Base-by-base conservation (phyloP, 768 basidiomycete species). In the Boletus tomentosulus region DNA sequence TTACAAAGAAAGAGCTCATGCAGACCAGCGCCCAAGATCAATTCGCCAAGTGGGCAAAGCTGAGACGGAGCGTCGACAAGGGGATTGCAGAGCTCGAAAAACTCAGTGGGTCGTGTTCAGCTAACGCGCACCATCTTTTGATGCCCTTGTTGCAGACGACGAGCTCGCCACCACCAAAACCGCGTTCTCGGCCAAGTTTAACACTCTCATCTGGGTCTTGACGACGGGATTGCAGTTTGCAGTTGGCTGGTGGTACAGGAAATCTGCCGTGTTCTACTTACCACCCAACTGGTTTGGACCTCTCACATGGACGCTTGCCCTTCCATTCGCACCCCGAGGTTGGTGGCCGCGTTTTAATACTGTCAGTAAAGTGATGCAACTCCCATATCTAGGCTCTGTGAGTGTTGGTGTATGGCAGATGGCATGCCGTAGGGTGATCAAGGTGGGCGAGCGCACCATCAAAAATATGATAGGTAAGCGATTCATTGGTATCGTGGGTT, bases 21-120 rank as follows among this genome's bases (percentile, higher is more conserved):
- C 84, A 85, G 66, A 98, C 94, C 33, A 93, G 90, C 62, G 89
- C 93, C 16, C 97, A 98, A 67, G 95, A 98, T 66, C 91, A 98
- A 65, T 99, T 99, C 68, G 92, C 94, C 19, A 98, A 93, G 73
- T 98, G 97, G 96, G 96, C 96, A 45, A 94, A 93, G 74, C 73
- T 98, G 66, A 75, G 89, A 62, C 74, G 97, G 60, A 91, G 81
- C 61, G 83, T 98, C 43, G 96, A 98, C 74, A 98, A 96, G 71
- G 91, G 88, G 19, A 71, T 97, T 16, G 81, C 84, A 38, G 94
- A 99, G 51, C 77, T 98, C 4, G 95, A 98, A 75, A 88, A 86
- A 70, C 78, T 93, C 57, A 98, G 95, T 98, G 71, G 68, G 87
- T 78, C 35, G 38, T 24, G 19, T 38, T 43, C 55, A 6, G 27